phyloP scores from a whole-genome alignment of 2,329 filamentous ascomycete species.

The Tolypocladium nubicola region DNA sequence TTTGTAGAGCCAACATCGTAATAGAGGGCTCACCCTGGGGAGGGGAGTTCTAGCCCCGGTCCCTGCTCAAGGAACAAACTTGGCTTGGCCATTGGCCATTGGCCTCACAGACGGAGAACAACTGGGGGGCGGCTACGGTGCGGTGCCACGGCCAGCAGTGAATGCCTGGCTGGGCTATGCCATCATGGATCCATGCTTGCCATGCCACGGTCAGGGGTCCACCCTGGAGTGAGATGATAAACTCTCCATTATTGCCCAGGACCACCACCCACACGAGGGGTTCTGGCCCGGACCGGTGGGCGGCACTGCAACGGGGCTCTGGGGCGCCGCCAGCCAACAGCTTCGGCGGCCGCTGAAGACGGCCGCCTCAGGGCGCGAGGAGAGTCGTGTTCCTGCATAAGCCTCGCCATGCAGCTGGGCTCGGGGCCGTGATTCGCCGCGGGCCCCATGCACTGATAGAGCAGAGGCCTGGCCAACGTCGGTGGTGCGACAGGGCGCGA shows the following conservation, averaged over 20 bases:
- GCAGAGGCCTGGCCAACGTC: neutral
- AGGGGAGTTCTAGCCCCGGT: neutral
- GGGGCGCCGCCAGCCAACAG: neutral
- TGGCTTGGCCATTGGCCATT: neutral
- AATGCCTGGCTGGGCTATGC: neutral
- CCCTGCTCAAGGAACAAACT: neutral
- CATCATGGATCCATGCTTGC: neutral
- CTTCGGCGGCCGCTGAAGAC: neutral
- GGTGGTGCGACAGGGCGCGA: neutral
- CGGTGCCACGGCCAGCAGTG: neutral
- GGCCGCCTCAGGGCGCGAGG: neutral
- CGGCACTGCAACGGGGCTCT: neutral
- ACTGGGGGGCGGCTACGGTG: neutral
- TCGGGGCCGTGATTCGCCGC: neutral
- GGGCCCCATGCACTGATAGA: slow-evolving; percentile 4
- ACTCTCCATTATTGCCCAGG: neutral
- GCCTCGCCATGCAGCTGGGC: neutral
- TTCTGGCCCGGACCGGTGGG: neutral
- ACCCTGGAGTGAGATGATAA: neutral
- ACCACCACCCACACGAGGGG: neutral
- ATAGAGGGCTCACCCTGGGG: neutral
- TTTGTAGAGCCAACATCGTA: neutral
- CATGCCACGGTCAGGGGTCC: neutral
- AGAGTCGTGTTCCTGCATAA: slow-evolving; percentile 1
- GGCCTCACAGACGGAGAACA: neutral